These are phyloP conservation scores for Triticum monococcum DNA, from an alignment of 176 grass and related monocot species.

Conservation along the genomic window DNA sequence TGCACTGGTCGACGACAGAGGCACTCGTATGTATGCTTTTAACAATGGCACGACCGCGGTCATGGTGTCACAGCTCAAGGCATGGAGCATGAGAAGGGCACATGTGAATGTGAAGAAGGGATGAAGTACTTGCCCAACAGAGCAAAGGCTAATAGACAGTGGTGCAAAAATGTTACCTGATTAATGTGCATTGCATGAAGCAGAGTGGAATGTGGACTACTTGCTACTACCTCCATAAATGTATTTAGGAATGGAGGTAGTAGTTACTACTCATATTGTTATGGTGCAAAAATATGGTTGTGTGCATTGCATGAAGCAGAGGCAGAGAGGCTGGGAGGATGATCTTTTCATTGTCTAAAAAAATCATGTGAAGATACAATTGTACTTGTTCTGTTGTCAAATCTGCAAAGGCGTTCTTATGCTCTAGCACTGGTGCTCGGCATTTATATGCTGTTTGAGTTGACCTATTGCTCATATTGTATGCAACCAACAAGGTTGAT, in stretches of 20 bases:
- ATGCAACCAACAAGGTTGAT: not conserved
- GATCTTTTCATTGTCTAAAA: not conserved
- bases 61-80: constrained; percentile 1
- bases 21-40: not conserved
- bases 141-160: not conserved
- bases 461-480: not conserved
- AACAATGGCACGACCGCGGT: not conserved
- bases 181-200: too few species aligned
- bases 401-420: not conserved
- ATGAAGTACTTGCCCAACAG: not conserved
- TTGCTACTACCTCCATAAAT: too few species aligned
- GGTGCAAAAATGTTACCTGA: not conserved
- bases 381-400: not conserved
- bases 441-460: not conserved
- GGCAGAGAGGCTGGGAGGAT: not conserved
- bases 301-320: not conserved
- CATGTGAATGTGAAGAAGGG: not conserved
- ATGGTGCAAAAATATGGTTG: not conserved
- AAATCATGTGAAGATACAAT: not conserved
- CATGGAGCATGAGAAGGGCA: constrained; percentile 1
- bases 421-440: not conserved
- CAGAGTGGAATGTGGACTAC: too few species aligned
- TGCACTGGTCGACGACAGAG: not conserved
- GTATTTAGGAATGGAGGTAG: too few species aligned
- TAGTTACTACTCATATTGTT: not conserved